These are phyloP conservation scores for Populus nigra DNA, from an alignment of 345 rosid species.

Conservation along the genomic window DNA sequence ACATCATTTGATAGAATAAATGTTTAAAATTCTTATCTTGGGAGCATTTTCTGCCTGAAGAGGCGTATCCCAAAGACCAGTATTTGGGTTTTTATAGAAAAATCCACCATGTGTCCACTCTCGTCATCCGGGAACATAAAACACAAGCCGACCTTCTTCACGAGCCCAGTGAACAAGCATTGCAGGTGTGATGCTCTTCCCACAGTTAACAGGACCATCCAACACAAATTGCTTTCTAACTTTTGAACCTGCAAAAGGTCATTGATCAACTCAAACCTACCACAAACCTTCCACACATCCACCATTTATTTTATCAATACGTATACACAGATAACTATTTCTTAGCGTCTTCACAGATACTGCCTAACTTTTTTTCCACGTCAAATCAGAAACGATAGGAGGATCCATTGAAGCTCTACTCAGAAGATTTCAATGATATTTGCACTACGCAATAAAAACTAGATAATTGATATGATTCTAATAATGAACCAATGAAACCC, in stretches of 20 bases:
- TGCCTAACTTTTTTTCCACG: background rate
- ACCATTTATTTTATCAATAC: background rate
- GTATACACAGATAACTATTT: background rate
- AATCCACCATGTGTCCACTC: slow-evolving; percentile 94
- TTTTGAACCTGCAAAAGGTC: slow-evolving; percentile 46
- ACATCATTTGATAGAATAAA: background rate
- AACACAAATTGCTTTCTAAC: slow-evolving; percentile 74
- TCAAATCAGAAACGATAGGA: background rate
- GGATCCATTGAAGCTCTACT: background rate
- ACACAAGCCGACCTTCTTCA: slow-evolving; percentile 91
- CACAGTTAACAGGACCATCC: slow-evolving; percentile 92
- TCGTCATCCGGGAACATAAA: slow-evolving; percentile 81
- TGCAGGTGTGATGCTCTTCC: slow-evolving; percentile 86
- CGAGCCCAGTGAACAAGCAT: slow-evolving; percentile 99
- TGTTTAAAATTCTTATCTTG: slow-evolving; percentile 47
- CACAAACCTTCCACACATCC: background rate
- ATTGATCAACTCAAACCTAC: background rate
- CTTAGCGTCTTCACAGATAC: background rate
- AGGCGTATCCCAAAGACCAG: slow-evolving; percentile 96
- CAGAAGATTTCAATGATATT: background rate
- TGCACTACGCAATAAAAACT: background rate
- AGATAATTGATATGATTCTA: background rate
- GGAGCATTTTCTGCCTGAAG: slow-evolving; percentile 79
- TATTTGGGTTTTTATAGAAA: slow-evolving; percentile 69
- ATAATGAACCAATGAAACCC: background rate